A percentile compares a stretch with the other conserved stretches of the same genome.
These are phyloP conservation scores for Geotrichum carabidarum DNA, from an alignment of 1,139 yeast genomes.

Conservation along the genomic window DNA sequence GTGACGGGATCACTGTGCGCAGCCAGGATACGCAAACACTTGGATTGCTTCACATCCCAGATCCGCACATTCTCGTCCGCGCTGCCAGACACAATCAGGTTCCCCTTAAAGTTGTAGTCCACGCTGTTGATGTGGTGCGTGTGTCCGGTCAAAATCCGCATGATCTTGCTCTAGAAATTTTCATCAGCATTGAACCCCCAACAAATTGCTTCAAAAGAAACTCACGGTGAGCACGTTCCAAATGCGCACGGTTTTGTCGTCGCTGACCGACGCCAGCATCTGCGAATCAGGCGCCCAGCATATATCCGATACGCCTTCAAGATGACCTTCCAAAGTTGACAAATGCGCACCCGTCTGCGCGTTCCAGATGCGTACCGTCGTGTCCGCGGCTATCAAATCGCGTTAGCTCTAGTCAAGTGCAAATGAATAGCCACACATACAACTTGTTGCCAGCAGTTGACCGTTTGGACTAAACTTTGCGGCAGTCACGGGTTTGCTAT, in stretches of 20 bases:
- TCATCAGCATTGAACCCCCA: neutral
- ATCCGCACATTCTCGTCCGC: slow-evolving; percentile 86
- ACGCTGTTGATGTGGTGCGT: slow-evolving; percentile 77
- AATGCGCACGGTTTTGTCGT: slow-evolving; percentile 73
- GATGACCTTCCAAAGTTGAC: slow-evolving; percentile 54
- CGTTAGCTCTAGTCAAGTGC: neutral
- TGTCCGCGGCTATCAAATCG: neutral
- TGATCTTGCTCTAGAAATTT: slow-evolving; percentile 31
- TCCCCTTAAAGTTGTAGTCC: slow-evolving; percentile 70
- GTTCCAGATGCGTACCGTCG: slow-evolving; percentile 17
- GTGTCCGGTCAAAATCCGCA: slow-evolving; percentile 68
- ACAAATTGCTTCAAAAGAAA: neutral
- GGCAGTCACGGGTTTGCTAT: slow-evolving; percentile 38
- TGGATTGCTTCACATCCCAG: slow-evolving; percentile 79
- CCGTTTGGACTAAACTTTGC: slow-evolving; percentile 68
- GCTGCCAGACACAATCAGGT: slow-evolving; percentile 72
- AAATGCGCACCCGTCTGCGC: slow-evolving; percentile 35
- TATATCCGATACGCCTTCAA: slow-evolving; percentile 63
- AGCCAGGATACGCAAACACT: slow-evolving; percentile 69
- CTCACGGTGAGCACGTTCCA: slow-evolving; percentile 49
- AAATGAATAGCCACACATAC: slow-evolving; percentile 18
- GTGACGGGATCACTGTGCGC: slow-evolving; percentile 94
- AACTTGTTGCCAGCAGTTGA: slow-evolving; percentile 52
- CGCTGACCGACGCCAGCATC: slow-evolving; percentile 77
- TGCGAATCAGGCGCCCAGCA: slow-evolving; percentile 73